Evolutionary conservation across 1,139 yeast genomes (phyloP).

Genomic region (Meyerozyma carpophila): DNA sequence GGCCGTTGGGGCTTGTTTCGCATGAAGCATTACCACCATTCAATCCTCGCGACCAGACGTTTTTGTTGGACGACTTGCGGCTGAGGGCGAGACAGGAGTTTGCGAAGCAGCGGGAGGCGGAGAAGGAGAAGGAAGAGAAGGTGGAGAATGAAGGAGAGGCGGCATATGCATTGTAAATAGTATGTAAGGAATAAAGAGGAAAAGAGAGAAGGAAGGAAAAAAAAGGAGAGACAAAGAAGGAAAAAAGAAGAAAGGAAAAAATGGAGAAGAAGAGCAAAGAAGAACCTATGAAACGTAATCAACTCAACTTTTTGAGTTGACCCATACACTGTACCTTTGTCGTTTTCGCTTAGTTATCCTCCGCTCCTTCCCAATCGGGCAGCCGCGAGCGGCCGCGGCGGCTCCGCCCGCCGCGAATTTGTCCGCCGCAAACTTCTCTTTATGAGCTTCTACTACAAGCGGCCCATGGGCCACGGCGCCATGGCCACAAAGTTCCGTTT

Average conservation of each 20-base stretch:
- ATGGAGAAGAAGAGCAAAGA: too few relatives aligned
- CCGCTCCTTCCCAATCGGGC: neutral
- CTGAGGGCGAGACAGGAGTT: conserved; percentile 35
- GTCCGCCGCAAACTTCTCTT: conserved; percentile 2
- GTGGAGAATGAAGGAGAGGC: conserved; percentile 1
- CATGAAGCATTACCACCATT: conserved; percentile 57
- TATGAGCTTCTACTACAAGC: conserved; percentile 34
- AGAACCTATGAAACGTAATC: too few relatives aligned
- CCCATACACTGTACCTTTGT: too few relatives aligned
- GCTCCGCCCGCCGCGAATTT: neutral
- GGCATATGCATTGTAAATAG: too few relatives aligned
- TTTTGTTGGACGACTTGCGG: conserved; percentile 55
- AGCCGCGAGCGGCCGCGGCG: neutral
- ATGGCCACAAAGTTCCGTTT: conserved; percentile 33
- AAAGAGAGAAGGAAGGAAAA: neutral
- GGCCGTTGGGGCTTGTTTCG: conserved; percentile 53
- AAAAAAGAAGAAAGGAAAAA: too few relatives aligned
- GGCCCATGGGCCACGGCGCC: conserved; percentile 37
- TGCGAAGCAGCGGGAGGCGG: conserved; percentile 10
- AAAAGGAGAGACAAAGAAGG: neutral
- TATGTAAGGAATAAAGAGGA: neutral
- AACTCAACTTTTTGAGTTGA: too few relatives aligned
- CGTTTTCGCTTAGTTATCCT: neutral
- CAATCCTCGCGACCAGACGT: conserved; percentile 62
- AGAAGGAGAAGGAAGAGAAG: conserved; percentile 4